A percentile compares a stretch with the other conserved stretches of the same genome.
phyloP scores from a whole-genome alignment of 2,329 filamentous ascomycete genomes.

The Phyllosticta paracitricarpa region DNA sequence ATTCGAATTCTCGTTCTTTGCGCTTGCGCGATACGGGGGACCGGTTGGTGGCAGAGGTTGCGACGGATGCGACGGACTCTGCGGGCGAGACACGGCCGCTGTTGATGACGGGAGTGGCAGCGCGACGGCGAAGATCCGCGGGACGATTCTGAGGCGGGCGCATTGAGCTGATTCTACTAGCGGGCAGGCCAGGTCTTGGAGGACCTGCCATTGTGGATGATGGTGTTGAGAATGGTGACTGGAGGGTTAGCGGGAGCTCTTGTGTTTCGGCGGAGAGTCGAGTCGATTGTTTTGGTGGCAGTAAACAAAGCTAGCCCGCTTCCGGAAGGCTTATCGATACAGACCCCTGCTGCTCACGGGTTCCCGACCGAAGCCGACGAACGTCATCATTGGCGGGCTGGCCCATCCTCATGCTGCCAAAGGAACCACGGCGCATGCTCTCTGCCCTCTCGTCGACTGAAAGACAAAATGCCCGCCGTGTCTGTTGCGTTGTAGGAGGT shows the following conservation, averaged over 20 bases:
- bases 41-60: slow-evolving; percentile 30
- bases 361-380: neutral
- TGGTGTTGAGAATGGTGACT: neutral
- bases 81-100: slow-evolving; percentile 57
- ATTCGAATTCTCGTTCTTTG: slow-evolving; percentile 77
- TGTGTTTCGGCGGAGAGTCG: neutral
- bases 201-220: slow-evolving; percentile 42
- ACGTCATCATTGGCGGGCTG: slow-evolving; percentile 1
- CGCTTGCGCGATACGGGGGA: slow-evolving; percentile 54
- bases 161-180: slow-evolving; percentile 42
- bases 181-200: slow-evolving; percentile 41
- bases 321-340: neutral
- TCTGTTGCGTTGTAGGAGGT: neutral
- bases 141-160: slow-evolving; percentile 46
- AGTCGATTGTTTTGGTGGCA: slow-evolving; percentile 3
- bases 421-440: too few relatives aligned
- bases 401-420: too few relatives aligned
- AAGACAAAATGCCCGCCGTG: neutral
- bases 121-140: slow-evolving; percentile 41
- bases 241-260: neutral
- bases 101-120: slow-evolving; percentile 31
- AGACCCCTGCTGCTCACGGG: neutral
- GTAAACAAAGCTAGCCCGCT: neutral
- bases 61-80: slow-evolving; percentile 54
- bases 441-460: too few relatives aligned